Base-by-base conservation (phyloP, 2,329 filamentous ascomycete genomes). In the Geoglossum cookeanum region DNA sequence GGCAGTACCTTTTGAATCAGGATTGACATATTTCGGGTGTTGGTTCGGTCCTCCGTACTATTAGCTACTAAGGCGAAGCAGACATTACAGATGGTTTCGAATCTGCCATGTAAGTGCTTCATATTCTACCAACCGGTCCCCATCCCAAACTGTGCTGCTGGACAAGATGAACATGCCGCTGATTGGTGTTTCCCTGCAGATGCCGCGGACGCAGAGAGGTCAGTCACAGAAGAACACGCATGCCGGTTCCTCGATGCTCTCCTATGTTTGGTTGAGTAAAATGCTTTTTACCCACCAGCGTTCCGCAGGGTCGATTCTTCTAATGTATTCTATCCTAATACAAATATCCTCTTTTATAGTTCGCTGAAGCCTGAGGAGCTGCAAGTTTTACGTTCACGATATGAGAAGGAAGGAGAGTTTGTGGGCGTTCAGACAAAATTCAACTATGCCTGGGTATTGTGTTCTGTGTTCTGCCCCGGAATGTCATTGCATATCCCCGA, bases 351-450 rank as follows among this genome's bases (percentile, higher is more conserved):
- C 44, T 48, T 27, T 58, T 63, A 57, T 64, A 92, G 88, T 68
- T 87, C 92, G 63, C 79, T 98, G 61, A 94, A 92, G 72, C 81
- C 87, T 58, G 85, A 87, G 55, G 92, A 98, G 72, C 84, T 98
- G 60, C 83, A 90, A 70, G 92, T 97, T 61, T 78, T 98, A 57
- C 87, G 91, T 62, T 78, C 87, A 60, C 92, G 98, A 70, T 98
- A 92, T 69, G 91, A 97, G 69, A 95, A 95, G 69, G 92, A 98
- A 73, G 92, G 91, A 63, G 87, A 94, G 66, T 94, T 94, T 75
- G 91, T 95, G 60, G 90, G 91, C 59, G 80, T 98, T 45, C 92
- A 98, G 72, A 98, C 92, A 60, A 97, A 97, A 70, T 98, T 98
- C 80, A 98, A 98, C 81, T 97, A 91, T 71, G 91, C 92, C 68